These are phyloP conservation scores for Cryphonectria radicalis DNA, from an alignment of 2,329 filamentous ascomycete genomes.

Conservation along the genomic window DNA sequence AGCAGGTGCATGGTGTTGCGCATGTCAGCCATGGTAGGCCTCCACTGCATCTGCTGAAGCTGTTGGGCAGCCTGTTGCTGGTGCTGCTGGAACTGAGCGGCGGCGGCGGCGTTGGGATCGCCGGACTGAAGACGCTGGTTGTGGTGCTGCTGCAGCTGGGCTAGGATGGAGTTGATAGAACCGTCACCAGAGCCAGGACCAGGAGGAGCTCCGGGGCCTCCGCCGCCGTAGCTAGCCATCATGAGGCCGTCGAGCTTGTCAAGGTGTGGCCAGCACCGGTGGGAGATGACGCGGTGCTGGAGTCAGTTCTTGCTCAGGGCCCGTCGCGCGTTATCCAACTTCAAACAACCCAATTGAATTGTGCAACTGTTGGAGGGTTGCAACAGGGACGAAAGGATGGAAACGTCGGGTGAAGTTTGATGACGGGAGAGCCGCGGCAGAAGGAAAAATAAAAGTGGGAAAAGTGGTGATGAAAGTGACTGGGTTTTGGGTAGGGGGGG, in stretches of 20 bases:
- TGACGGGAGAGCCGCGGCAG: conserved; percentile 25
- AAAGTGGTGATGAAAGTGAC: conserved; percentile 17
- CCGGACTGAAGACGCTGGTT: conserved; percentile 29
- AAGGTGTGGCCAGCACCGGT: conserved; percentile 29
- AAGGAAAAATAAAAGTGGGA: conserved; percentile 31
- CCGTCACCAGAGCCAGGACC: conserved; percentile 28
- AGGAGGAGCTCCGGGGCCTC: conserved; percentile 11
- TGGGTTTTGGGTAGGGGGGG: neutral
- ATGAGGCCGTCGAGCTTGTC: conserved; percentile 26
- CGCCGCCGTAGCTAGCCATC: conserved; percentile 44
- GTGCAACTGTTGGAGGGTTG: neutral
- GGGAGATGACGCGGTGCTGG: conserved; percentile 19
- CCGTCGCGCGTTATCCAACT: neutral
- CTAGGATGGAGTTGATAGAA: conserved; percentile 47
- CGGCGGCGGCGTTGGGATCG: conserved; percentile 26
- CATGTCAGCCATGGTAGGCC: conserved; percentile 30
- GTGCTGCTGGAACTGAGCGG: conserved; percentile 33
- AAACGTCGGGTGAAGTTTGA: conserved; percentile 15
- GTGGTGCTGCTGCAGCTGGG: conserved; percentile 44
- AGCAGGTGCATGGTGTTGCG: conserved; percentile 33
- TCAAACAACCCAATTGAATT: neutral
- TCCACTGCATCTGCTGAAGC: conserved; percentile 31
- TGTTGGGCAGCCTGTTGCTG: conserved; percentile 18
- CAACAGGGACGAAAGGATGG: neutral
- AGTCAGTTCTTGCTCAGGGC: conserved; percentile 9